Conservation (phyloP, 140 eudicot species). For the Cichorium intybus region DNA sequence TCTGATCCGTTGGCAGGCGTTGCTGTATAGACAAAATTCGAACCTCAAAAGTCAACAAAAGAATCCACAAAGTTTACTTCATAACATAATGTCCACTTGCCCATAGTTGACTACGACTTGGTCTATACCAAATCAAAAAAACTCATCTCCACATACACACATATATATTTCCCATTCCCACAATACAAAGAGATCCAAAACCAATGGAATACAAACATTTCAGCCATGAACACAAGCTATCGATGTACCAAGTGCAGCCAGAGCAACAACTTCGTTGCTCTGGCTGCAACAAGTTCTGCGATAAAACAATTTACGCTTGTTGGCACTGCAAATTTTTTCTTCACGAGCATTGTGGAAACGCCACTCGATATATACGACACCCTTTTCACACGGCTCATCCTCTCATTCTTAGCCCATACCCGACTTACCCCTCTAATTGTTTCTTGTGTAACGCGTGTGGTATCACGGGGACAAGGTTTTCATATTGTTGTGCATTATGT, state of each 20-base stretch:
- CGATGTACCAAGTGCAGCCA: conserved; percentile 41
- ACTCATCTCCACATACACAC: conserved; percentile 17
- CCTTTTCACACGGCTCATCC: conserved; percentile 54
- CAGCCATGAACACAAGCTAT: conserved; percentile 53
- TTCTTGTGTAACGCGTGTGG: conserved; percentile 69
- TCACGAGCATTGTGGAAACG: conserved; percentile 70
- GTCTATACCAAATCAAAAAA: conserved; percentile 19
- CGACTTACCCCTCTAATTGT: conserved; percentile 67
- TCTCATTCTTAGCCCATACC: conserved; percentile 57
- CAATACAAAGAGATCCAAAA: conserved; percentile 17
- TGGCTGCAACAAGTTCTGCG: conserved; percentile 51
- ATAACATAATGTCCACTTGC: conserved; percentile 22
- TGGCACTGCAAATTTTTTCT: conserved; percentile 68
- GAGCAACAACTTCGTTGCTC: conserved; percentile 50
- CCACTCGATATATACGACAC: conserved; percentile 54
- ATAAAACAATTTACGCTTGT: conserved; percentile 45
- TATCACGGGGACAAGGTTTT: conserved; percentile 42
- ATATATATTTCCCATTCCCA: neutral
- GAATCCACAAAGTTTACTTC: conserved; percentile 26
- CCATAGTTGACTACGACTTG: conserved; percentile 29
- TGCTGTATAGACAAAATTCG: neutral
- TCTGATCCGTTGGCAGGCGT: conserved; percentile 13
- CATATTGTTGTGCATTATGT: conserved; percentile 59
- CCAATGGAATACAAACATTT: conserved; percentile 62
- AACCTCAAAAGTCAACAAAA: conserved; percentile 13